phyloP scores from a whole-genome alignment of 2,329 filamentous ascomycete genomes.

The Pyrenophora teres region DNA sequence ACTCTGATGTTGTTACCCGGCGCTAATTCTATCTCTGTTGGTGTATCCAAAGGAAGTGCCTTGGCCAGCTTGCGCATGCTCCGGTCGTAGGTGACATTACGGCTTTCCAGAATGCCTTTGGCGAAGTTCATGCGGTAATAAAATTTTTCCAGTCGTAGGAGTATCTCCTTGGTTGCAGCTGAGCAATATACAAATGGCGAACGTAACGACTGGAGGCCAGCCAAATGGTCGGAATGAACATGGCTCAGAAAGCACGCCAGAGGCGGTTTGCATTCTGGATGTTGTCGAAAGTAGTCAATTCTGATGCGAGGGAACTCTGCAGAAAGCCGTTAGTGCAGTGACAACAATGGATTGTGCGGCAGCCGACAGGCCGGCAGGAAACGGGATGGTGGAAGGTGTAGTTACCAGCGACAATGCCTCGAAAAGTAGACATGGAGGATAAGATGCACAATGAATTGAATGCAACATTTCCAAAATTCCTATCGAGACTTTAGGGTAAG shows the following conservation, averaged over 20 bases:
- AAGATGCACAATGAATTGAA: not conserved
- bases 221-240: slow-evolving; percentile 87
- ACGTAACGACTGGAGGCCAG: slow-evolving; percentile 75
- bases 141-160: slow-evolving; percentile 79
- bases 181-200: slow-evolving; percentile 92
- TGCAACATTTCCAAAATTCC: slow-evolving; percentile 5
- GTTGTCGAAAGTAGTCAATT: slow-evolving; percentile 79
- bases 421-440: slow-evolving; percentile 43
- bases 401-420: slow-evolving; percentile 34
- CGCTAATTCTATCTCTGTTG: slow-evolving; percentile 73
- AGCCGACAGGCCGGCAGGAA: not conserved
- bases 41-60: slow-evolving; percentile 79
- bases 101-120: slow-evolving; percentile 74
- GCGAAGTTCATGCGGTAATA: slow-evolving; percentile 81
- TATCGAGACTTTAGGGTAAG: not conserved
- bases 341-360: not conserved
- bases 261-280: slow-evolving; percentile 61
- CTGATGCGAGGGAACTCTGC: slow-evolving; percentile 78
- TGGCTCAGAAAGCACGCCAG: slow-evolving; percentile 89
- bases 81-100: slow-evolving; percentile 71
- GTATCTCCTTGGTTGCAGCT: slow-evolving; percentile 75
- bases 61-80: slow-evolving; percentile 76
- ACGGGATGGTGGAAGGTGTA: slow-evolving; percentile 9
- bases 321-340: slow-evolving; percentile 1
- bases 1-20: slow-evolving; percentile 73